phyloP scores from a whole-genome alignment of 2,329 filamentous ascomycete genomes.

The Penicillium aurantiogriseum region DNA sequence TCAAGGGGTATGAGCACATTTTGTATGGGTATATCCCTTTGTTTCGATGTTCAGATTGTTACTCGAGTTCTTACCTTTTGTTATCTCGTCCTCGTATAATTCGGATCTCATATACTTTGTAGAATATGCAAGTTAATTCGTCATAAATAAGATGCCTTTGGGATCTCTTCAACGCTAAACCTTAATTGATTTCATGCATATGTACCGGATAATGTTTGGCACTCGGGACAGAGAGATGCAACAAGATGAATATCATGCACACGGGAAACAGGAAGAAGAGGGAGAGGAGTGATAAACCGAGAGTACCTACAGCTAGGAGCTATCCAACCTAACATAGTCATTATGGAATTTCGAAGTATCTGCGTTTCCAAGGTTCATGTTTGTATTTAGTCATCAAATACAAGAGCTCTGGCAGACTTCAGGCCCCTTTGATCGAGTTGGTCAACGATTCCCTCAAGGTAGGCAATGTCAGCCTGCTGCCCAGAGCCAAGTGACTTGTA shows the following conservation, averaged over 20 bases:
- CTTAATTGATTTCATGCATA: no score
- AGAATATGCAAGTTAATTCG: no score
- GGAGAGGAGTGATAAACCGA: no score
- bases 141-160: no score
- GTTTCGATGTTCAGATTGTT: background rate
- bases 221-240: no score
- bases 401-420: background rate
- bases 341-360: background rate
- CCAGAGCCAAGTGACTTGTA: background rate
- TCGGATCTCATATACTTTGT: background rate
- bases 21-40: background rate
- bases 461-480: background rate
- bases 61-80: background rate
- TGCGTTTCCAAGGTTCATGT: background rate
- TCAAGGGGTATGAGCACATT: background rate
- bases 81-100: background rate
- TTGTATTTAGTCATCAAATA: background rate
- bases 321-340: no score
- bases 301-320: no score
- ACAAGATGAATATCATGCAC: no score
- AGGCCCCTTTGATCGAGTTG: background rate
- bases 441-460: background rate
- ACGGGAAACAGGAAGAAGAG: no score
- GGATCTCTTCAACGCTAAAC: no score
- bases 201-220: no score